These are phyloP conservation scores for Phallus indusiatus DNA, from an alignment of 768 basidiomycete species.

Conservation along the genomic window DNA sequence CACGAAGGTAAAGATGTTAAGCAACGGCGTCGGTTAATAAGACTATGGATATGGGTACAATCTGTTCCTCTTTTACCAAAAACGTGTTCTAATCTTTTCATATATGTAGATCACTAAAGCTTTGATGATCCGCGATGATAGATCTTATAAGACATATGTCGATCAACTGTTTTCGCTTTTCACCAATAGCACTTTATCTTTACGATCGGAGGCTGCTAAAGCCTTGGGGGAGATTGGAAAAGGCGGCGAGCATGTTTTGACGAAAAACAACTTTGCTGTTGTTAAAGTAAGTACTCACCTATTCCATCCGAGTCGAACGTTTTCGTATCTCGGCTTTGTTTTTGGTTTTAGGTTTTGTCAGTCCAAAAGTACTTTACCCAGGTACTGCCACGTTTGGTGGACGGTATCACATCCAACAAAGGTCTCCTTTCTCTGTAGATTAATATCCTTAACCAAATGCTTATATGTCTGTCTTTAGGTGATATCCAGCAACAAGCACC, in stretches of 20 bases:
- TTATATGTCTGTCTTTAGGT: conserved; percentile 17
- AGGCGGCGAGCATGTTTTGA: conserved; percentile 51
- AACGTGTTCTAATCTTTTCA: not conserved
- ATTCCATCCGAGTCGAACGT: not conserved
- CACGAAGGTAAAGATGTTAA: conserved; percentile 22
- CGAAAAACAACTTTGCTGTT: conserved; percentile 69
- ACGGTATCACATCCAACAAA: conserved; percentile 37
- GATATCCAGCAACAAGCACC: conserved; percentile 50
- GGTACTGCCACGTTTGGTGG: conserved; percentile 67
- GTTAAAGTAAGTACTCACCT: conserved; percentile 47
- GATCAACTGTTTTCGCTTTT: conserved; percentile 65
- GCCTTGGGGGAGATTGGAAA: conserved; percentile 58
- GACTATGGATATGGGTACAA: conserved; percentile 62
- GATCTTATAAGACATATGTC: conserved; percentile 43
- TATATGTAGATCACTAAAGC: conserved; percentile 61
- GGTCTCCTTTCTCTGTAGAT: not conserved
- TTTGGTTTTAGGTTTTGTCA: conserved; percentile 54
- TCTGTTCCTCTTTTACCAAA: not conserved
- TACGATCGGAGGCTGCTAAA: conserved; percentile 59
- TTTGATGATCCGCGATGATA: conserved; percentile 66
- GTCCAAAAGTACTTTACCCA: conserved; percentile 65
- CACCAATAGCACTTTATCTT: conserved; percentile 47
- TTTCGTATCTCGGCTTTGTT: too few relatives aligned
- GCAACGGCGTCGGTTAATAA: conserved; percentile 43
- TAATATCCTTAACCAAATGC: not conserved